phyloP scores from a whole-genome alignment of 495 filamentous ascomycete genomes.

The Hypoxylon trugodes region DNA sequence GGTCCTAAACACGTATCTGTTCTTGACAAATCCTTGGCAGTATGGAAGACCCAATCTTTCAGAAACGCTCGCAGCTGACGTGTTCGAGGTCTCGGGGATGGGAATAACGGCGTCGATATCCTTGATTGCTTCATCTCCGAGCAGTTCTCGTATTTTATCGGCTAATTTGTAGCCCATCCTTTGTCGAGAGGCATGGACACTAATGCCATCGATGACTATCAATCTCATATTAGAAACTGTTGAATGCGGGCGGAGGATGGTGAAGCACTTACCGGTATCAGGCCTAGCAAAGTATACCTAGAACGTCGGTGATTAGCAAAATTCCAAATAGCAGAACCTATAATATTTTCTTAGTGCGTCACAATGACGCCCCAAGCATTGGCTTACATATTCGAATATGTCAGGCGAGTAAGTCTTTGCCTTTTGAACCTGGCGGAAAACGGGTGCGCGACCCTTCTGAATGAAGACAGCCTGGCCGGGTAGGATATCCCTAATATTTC shows the following conservation, averaged over 20 bases:
- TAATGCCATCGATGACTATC: slow-evolving; percentile 72
- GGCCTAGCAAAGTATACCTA: slow-evolving; percentile 82
- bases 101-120: slow-evolving; percentile 93
- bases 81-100: slow-evolving; percentile 87
- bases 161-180: slow-evolving; percentile 93
- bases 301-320: background rate
- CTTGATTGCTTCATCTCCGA: slow-evolving; percentile 77
- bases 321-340: too few relatives aligned
- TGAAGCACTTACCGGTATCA: slow-evolving; percentile 66
- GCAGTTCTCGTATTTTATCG: slow-evolving; percentile 73
- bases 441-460: slow-evolving; percentile 78
- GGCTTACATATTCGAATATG: slow-evolving; percentile 81
- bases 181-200: slow-evolving; percentile 85
- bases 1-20: slow-evolving; percentile 94
- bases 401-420: slow-evolving; percentile 84
- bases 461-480: slow-evolving; percentile 96
- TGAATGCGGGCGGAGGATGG: background rate
- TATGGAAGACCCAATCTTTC: slow-evolving; percentile 75
- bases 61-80: slow-evolving; percentile 81
- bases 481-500: slow-evolving; percentile 79
- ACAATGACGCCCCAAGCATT: background rate
- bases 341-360: too few relatives aligned
- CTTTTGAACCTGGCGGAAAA: slow-evolving; percentile 78
- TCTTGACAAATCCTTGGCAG: slow-evolving; percentile 85
- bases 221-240: background rate